Conservation (phyloP, 495 filamentous ascomycete genomes). For the Jackrogersella minutella region DNA sequence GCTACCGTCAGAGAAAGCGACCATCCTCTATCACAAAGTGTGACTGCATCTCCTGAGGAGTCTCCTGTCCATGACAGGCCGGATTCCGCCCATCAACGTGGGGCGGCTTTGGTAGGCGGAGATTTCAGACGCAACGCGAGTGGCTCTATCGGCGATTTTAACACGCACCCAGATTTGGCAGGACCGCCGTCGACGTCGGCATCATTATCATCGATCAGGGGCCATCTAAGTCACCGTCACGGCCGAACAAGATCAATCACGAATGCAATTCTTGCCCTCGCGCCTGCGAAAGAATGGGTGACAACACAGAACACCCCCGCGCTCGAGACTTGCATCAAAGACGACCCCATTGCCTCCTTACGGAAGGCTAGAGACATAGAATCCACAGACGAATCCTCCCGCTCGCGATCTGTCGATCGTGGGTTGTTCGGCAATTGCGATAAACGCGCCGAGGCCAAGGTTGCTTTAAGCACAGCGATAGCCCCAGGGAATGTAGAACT, state of each 20-base stretch:
- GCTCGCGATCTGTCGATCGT: conserved; percentile 65
- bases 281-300: conserved; percentile 48
- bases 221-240: conserved; percentile 44
- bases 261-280: conserved; percentile 59
- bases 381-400: conserved; percentile 52
- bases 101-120: conserved; percentile 51
- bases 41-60: conserved; percentile 75
- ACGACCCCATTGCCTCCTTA: conserved; percentile 49
- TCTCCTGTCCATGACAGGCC: conserved; percentile 47
- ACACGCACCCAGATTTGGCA: conserved; percentile 49
- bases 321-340: conserved; percentile 51
- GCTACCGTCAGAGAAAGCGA: conserved; percentile 63
- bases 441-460: conserved; percentile 69
- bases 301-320: conserved; percentile 58
- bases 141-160: conserved; percentile 51
- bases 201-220: conserved; percentile 38
- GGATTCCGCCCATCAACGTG: conserved; percentile 54
- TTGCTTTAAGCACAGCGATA: conserved; percentile 67
- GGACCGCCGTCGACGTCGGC: conserved; percentile 67
- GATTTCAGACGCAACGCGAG: conserved; percentile 48
- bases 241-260: conserved; percentile 59
- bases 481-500: conserved; percentile 69
- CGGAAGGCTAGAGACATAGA: conserved; percentile 59
- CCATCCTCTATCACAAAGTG: conserved; percentile 85
- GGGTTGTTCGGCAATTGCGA: conserved; percentile 62